Evolutionary conservation across 2,329 filamentous ascomycete species (phyloP).

Genomic region (Ceratocystiopsis brevicomis): DNA sequence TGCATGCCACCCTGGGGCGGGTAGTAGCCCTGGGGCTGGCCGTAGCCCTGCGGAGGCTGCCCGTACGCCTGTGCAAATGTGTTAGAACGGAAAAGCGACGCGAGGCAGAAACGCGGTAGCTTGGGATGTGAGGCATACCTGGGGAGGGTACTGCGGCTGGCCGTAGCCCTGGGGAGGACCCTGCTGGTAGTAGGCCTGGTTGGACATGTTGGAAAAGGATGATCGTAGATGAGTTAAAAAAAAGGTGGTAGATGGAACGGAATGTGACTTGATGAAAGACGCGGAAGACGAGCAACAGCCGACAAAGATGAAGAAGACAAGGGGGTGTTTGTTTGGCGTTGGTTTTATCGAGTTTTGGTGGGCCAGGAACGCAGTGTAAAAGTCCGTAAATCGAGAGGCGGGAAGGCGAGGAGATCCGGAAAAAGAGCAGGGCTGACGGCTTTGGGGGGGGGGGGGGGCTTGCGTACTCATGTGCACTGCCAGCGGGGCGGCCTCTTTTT

Average conservation of each 20-base stretch:
- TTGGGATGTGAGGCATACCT: conserved; percentile 16
- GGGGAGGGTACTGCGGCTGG: conserved; percentile 24
- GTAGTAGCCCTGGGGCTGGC: conserved; percentile 19
- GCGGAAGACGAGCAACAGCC: neutral
- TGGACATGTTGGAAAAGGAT: conserved; percentile 15
- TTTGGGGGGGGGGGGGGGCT: no score
- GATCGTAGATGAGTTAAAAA: neutral
- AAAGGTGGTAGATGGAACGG: neutral
- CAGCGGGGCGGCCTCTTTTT: no score
- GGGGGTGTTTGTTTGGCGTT: neutral
- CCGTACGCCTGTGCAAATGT: no score
- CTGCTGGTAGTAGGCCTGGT: conserved; percentile 19
- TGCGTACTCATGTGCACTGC: no score
- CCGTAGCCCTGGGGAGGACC: conserved; percentile 14
- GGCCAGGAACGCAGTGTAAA: no score
- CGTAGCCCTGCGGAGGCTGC: neutral
- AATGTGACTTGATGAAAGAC: neutral
- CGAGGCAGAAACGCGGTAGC: neutral
- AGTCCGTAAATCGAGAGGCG: no score
- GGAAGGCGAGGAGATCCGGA: no score
- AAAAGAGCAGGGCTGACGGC: no score
- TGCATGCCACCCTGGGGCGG: conserved; percentile 24
- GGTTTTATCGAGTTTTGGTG: no score
- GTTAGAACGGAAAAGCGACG: neutral
- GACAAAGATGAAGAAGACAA: neutral